These are phyloP conservation scores for Rhodotorula sp. DNA, from an alignment of 1,284 basidiomycete species.

Conservation along the genomic window DNA sequence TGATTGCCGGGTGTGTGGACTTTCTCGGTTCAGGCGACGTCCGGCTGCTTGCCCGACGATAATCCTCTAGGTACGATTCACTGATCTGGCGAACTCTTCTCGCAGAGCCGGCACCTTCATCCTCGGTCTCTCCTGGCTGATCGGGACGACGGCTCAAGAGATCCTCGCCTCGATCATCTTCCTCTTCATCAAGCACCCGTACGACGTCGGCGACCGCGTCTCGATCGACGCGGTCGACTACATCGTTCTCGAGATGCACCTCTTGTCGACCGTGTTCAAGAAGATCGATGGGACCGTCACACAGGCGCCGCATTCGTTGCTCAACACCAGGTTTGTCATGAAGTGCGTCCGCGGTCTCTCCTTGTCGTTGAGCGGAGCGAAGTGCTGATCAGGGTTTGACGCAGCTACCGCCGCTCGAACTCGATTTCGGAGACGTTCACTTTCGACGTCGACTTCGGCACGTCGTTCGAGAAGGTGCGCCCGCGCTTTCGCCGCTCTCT, in stretches of 20 bases:
- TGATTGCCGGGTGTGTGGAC: constrained; percentile 31
- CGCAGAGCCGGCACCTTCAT: constrained; percentile 44
- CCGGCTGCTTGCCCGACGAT: too few relatives aligned
- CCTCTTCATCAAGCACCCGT: constrained; percentile 64
- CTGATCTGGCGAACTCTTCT: background rate
- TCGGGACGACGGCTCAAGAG: constrained; percentile 49
- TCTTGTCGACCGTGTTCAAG: constrained; percentile 66
- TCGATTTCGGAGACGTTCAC: constrained; percentile 61
- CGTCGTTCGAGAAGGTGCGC: constrained; percentile 62
- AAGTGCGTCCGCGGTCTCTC: constrained; percentile 44
- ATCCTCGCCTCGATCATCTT: constrained; percentile 53
- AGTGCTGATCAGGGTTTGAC: constrained; percentile 35
- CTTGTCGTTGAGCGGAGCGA: constrained; percentile 21
- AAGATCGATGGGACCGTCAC: constrained; percentile 55
- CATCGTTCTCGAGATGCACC: constrained; percentile 73
- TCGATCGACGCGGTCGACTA: constrained; percentile 57
- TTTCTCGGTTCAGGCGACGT: too few relatives aligned
- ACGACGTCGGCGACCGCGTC: constrained; percentile 83
- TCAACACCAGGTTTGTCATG: constrained; percentile 63
- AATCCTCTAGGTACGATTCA: too few relatives aligned
- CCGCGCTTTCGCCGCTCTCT: background rate
- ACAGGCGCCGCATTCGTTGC: constrained; percentile 66
- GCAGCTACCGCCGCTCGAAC: constrained; percentile 53
- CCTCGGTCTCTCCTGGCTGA: constrained; percentile 54
- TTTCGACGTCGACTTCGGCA: constrained; percentile 77